These are phyloP conservation scores for Mortierella sp. DNA, from an alignment of 371 early-diverging fungal species.

Conservation along the genomic window DNA sequence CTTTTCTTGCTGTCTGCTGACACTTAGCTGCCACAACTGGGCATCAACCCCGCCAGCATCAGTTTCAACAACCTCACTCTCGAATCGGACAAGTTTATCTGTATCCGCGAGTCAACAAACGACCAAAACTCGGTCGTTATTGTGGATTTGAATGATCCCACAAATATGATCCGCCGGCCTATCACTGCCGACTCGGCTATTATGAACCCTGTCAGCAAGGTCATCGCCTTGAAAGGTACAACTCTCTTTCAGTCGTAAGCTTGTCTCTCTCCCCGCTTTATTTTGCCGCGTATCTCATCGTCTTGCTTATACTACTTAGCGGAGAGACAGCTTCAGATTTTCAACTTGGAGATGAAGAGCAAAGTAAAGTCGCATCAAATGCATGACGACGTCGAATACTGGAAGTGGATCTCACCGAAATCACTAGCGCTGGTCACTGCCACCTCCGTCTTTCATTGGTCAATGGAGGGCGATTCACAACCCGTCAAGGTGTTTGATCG, in stretches of 20 bases:
- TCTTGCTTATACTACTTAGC: conserved; percentile 60
- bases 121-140: conserved; percentile 92
- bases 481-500: conserved; percentile 95
- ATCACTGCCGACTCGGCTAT: conserved; percentile 98
- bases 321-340: conserved; percentile 92
- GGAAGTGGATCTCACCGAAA: conserved; percentile 94
- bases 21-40: conserved; percentile 85
- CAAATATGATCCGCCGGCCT: conserved; percentile 87
- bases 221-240: conserved; percentile 95
- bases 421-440: conserved; percentile 94
- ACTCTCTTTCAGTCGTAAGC: background rate
- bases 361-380: conserved; percentile 94
- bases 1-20: background rate
- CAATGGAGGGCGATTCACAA: conserved; percentile 88
- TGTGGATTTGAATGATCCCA: conserved; percentile 88
- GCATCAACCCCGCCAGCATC: conserved; percentile 92
- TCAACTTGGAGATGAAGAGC: conserved; percentile 93
- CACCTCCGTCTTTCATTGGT: conserved; percentile 94
- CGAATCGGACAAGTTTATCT: conserved; percentile 97
- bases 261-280: background rate
- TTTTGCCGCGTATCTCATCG: background rate
- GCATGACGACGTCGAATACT: conserved; percentile 95
- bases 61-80: conserved; percentile 97
- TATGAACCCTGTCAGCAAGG: conserved; percentile 93
- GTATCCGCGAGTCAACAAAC: conserved; percentile 92